Evolutionary conservation across 495 filamentous ascomycete species (phyloP).

Genomic region (Trichocladium antarcticum): DNA sequence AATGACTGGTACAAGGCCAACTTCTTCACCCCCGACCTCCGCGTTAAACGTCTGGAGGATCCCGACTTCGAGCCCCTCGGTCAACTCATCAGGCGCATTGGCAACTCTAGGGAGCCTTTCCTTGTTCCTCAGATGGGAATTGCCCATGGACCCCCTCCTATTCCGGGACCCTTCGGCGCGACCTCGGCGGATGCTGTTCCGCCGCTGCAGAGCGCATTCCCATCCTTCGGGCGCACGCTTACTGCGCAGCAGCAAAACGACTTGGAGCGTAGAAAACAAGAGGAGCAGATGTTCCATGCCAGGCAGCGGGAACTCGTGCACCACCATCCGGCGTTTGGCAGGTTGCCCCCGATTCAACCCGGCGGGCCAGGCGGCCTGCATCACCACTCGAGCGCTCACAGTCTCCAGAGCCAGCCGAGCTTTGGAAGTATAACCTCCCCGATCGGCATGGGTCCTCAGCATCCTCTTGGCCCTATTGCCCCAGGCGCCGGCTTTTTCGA

Average conservation of each 20-base stretch:
- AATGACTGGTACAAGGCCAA: constrained; percentile 99
- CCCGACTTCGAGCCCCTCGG: constrained; percentile 91
- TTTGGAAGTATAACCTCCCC: constrained; percentile 89
- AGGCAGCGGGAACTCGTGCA: constrained; percentile 76
- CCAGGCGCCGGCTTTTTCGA: constrained; percentile 58
- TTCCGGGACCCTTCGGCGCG: constrained; percentile 36
- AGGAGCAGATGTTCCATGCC: constrained; percentile 93
- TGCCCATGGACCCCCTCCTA: constrained; percentile 61
- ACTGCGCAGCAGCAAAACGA: constrained; percentile 98
- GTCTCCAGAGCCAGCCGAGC: constrained; percentile 90
- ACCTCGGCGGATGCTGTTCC: constrained; percentile 62
- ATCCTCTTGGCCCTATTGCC: constrained; percentile 49
- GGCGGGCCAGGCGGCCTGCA: constrained; percentile 61
- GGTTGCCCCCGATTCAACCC: constrained; percentile 53
- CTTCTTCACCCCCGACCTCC: constrained; percentile 88
- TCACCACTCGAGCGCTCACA: constrained; percentile 89
- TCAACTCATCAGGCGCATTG: constrained; percentile 87
- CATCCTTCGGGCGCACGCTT: constrained; percentile 92
- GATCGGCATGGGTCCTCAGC: constrained; percentile 61
- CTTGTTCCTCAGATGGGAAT: constrained; percentile 94
- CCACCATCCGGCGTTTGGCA: constrained; percentile 60
- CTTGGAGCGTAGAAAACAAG: constrained; percentile 88
- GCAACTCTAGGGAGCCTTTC: constrained; percentile 94
- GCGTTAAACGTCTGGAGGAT: constrained; percentile 90
- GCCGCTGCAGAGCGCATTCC: constrained; percentile 90